Percentiles rank a stretch among this genome's conserved stretches.
phyloP scores from a whole-genome alignment of 345 rosid genomes.

The Ceriops decandra region DNA sequence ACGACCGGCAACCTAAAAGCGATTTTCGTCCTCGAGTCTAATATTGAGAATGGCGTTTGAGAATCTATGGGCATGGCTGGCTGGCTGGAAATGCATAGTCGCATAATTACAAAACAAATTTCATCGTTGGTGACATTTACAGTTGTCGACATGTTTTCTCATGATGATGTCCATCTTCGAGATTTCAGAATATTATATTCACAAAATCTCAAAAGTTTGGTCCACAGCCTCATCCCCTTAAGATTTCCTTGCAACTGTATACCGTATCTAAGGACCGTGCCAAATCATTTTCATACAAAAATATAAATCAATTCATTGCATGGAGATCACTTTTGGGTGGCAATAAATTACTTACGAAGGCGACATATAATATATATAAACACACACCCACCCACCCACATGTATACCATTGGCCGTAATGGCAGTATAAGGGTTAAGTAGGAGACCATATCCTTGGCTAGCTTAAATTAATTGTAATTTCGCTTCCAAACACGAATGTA shows the following conservation, averaged over 20 bases:
- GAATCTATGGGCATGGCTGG: constrained; percentile 1
- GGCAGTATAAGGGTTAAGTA: too few relatives aligned
- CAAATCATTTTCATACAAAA: constrained; percentile 2
- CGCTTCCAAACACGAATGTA: too few relatives aligned
- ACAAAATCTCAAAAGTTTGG: constrained; percentile 15
- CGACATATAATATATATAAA: too few relatives aligned
- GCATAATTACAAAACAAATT: constrained; percentile 14
- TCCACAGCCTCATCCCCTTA: background rate
- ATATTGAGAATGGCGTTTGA: background rate
- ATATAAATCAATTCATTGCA: too few relatives aligned
- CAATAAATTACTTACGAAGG: too few relatives aligned
- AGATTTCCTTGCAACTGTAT: background rate
- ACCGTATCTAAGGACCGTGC: background rate
- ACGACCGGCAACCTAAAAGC: background rate
- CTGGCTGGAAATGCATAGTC: background rate
- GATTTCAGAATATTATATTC: background rate
- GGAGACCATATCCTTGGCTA: too few relatives aligned
- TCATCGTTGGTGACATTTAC: constrained; percentile 28
- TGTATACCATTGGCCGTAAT: too few relatives aligned
- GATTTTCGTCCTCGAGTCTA: background rate
- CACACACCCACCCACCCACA: too few relatives aligned
- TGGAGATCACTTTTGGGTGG: too few relatives aligned
- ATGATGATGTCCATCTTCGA: constrained; percentile 5
- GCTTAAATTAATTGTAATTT: too few relatives aligned
- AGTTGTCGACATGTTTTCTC: constrained; percentile 35